A percentile compares a stretch with the other conserved stretches of the same genome.
Conservation (phyloP, 1,284 basidiomycete genomes). For the Wallemia mellicola region DNA sequence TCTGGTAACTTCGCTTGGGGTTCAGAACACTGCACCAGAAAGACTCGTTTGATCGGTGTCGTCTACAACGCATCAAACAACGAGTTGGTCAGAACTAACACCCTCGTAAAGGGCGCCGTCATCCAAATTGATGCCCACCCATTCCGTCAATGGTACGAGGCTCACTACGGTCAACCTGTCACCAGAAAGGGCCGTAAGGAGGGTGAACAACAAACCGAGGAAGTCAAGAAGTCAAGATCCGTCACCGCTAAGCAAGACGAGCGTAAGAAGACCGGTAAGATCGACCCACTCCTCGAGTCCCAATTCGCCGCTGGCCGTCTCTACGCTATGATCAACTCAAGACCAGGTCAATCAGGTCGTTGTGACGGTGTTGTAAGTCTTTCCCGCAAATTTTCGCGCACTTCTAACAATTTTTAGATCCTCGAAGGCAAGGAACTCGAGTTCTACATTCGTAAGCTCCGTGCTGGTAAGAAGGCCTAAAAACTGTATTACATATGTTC, state of each 20-base stretch:
- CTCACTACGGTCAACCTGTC: constrained; percentile 74
- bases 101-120: constrained; percentile 75
- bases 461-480: neutral
- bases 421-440: constrained; percentile 91
- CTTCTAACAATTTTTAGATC: too few species aligned
- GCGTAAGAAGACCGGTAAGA: constrained; percentile 72
- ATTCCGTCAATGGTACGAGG: constrained; percentile 94
- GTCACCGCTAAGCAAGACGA: constrained; percentile 53
- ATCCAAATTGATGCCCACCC: constrained; percentile 87
- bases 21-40: constrained; percentile 64
- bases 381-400: too few species aligned
- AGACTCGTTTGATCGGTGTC: constrained; percentile 78
- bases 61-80: constrained; percentile 97
- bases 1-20: constrained; percentile 90
- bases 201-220: constrained; percentile 20
- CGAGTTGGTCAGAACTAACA: constrained; percentile 93
- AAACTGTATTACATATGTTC: neutral
- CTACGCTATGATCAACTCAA: constrained; percentile 62
- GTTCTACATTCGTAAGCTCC: constrained; percentile 20
- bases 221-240: constrained; percentile 64
- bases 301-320: constrained; percentile 68
- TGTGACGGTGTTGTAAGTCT: constrained; percentile 84
- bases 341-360: constrained; percentile 78
- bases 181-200: constrained; percentile 50
- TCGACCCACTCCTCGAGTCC: constrained; percentile 54